Conservation (phyloP, 192 early-diverging fungal species). For the Jimgerdemannia lactiflua region DNA sequence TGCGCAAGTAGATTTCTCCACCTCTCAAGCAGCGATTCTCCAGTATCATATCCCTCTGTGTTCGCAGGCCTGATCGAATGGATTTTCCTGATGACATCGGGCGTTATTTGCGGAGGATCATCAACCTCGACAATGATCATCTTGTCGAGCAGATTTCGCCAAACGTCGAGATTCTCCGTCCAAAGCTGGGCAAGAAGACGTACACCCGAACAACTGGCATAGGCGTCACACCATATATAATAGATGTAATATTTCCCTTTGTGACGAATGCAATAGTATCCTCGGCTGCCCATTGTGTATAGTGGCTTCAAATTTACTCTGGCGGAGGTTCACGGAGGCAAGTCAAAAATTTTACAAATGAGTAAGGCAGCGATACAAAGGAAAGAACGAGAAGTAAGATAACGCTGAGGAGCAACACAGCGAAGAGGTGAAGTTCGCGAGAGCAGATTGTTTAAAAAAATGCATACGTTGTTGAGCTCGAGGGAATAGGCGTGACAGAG, state of each 20-base stretch:
- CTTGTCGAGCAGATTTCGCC: neutral
- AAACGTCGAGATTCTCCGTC: neutral
- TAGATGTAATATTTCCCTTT: neutral
- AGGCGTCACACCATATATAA: neutral
- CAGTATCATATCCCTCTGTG: neutral
- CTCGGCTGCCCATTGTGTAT: neutral
- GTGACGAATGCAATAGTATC: neutral
- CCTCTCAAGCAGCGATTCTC: neutral
- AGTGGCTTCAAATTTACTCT: too few species aligned
- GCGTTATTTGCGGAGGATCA: neutral
- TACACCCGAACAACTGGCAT: neutral
- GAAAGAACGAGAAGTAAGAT: too few species aligned
- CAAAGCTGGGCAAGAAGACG: neutral
- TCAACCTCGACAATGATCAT: neutral
- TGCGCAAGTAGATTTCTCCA: neutral
- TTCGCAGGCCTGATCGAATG: neutral
- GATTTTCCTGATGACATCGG: neutral
- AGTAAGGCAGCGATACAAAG: too few species aligned
- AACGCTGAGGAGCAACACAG: too few species aligned
- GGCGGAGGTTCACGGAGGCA: too few species aligned
- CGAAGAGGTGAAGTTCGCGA: too few species aligned
- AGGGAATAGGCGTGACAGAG: too few species aligned
- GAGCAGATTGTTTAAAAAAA: too few species aligned
- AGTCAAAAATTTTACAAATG: too few species aligned
- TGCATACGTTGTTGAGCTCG: too few species aligned